phyloP scores from a whole-genome alignment of 2,329 filamentous ascomycete species.

The Fusarium hainanense region DNA sequence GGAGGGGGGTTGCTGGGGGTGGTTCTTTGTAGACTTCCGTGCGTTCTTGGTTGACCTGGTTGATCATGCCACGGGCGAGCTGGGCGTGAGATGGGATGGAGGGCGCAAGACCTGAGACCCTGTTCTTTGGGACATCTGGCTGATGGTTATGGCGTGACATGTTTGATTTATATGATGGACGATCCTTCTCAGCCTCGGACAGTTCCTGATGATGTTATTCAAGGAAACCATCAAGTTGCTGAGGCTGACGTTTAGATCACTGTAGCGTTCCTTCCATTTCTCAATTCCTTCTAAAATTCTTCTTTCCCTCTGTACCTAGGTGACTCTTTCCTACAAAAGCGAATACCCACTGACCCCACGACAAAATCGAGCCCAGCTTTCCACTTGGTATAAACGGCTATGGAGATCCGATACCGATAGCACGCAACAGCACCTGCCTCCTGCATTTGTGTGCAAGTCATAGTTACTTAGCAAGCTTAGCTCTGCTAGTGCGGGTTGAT shows the following conservation, averaged over 20 bases:
- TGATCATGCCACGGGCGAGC: slow-evolving; percentile 45
- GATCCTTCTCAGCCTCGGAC: slow-evolving; percentile 19
- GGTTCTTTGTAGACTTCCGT: slow-evolving; percentile 30
- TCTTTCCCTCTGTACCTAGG: background rate
- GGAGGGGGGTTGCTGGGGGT: slow-evolving; percentile 25
- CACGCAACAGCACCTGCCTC: slow-evolving; percentile 27
- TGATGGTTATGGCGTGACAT: slow-evolving; percentile 31
- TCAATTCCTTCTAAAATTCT: background rate
- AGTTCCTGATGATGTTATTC: background rate
- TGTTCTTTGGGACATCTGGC: slow-evolving; percentile 7
- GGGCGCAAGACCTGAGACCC: slow-evolving; percentile 17
- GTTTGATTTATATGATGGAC: slow-evolving; percentile 7
- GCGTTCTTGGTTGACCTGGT: slow-evolving; percentile 33
- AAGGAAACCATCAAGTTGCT: background rate
- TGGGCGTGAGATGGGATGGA: slow-evolving; percentile 25
- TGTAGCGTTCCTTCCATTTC: background rate
- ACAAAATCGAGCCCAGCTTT: slow-evolving; percentile 12
- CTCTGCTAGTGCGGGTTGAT: slow-evolving; percentile 14
- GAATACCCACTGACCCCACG: slow-evolving; percentile 15
- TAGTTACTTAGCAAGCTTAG: slow-evolving; percentile 32
- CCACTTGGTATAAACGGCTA: slow-evolving; percentile 17
- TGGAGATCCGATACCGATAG: slow-evolving; percentile 27
- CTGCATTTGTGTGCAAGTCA: slow-evolving; percentile 35
- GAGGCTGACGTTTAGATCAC: background rate
- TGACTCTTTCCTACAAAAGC: background rate